Evolutionary conservation across 75 land plant genomes (phyloP), one percentile per base, ranked within the genome.

Genomic region (Ceratopteris richardii): DNA sequence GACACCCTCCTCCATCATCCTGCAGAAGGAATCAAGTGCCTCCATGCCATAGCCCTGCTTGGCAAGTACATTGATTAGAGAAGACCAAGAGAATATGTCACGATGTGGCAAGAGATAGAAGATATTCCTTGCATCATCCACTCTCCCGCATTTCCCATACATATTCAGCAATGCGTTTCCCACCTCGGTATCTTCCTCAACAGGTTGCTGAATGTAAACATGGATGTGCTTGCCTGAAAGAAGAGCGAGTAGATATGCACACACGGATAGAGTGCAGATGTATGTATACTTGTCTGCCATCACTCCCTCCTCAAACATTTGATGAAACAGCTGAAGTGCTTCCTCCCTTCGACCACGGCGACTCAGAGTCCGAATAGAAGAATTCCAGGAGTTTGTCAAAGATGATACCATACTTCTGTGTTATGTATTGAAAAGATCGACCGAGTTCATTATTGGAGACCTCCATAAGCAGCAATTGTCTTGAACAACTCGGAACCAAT

Each of bases 121-220:
- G 27, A 66, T 0, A 11, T 25, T 18, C 22, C 31, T 5, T 14
- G 69, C 69, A 33, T 47, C 6, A 29, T 48, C 37, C 13, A 66
- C 11, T 12, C 28, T 31, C 22, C 65, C 66, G 26, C 66, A 31
- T 66, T 66, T 66, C 1, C 54, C 54, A 50, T 66, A 66, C 25
- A 66, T 66, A 44, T 56, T 42, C 25, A 65, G 19, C 20, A 65
- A 18, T 22, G 67, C 47, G 22, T 55, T 65, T 17, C 63, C 67
- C 20, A 57, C 67, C 53, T 28, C 29, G 22, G 55, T 46, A 40
- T 65, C 67, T n/a, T 44, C 31, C 11, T 36, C 25, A 20, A 26
- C 65, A 55, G 37, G 24, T 27, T 22, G 12, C 57, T 28, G 31
- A 28, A 28, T n/a, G 11, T 10, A 10, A 18, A 46, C 50, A 54